Base-by-base conservation (phyloP, 306 rosid species). In the Begonia fuchsioides region DNA sequence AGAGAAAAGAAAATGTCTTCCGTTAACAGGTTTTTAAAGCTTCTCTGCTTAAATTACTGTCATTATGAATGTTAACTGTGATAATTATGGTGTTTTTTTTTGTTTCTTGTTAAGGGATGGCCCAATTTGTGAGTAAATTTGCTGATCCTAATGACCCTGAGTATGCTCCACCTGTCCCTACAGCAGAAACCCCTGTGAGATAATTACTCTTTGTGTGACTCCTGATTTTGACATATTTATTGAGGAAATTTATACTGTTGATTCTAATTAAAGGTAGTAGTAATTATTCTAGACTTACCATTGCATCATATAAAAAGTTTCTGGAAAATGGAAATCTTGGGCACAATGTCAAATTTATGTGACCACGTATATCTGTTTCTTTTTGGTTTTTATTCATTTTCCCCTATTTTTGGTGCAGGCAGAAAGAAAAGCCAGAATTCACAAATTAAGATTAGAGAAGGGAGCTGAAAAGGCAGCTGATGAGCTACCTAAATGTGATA, bases 381-480 rank as follows among this genome's bases (percentile, higher is more conserved):
- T 20, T 20, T 6, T 20, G 3, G 0, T 20, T 20, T 6, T 20
- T 20, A 20, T 20, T 3, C 5, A 20, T 20, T 20, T 20, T 20
- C 32, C 5, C 32, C 5, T 20, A 3, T 3, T 3, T 20, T 2
- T 20, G 32, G 32, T 1, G 32, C 74, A 84, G 97, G 50, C 57
- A 41, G 66, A 84, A 73, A 79, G 75, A 76, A 79, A 77, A 69
- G 97, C 85, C 44, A 76, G 97, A 63, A 67, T 90, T 60, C 97
- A 90, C 77, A 59, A 69, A 68, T 51, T 76, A 54, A 79, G 92
- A 55, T 67, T 90, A 15, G 97, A 90, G 68, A 78, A 75, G 62
- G 97, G 97, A 74, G 95, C 92, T 51, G 80, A 63, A 9, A 90
- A 90, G 72, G 97, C 82, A 32, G 77, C 74, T 1, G 95, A 84